A percentile compares a stretch with the other conserved stretches of the same genome.
Evolutionary conservation across 139 green algal species (phyloP).

Genomic region (Micractinium conductrix): DNA sequence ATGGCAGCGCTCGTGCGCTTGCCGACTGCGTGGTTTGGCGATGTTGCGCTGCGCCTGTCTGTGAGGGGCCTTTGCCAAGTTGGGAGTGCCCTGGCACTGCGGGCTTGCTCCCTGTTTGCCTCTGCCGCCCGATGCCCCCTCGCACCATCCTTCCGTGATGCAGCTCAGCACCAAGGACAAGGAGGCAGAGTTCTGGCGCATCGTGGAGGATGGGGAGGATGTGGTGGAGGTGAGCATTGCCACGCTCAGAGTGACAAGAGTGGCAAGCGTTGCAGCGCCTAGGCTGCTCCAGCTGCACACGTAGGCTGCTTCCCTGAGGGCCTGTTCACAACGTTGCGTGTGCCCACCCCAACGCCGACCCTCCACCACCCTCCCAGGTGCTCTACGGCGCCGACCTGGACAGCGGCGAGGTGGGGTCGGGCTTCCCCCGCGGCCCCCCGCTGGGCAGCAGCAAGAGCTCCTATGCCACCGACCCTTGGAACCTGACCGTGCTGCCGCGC

Average conservation of each 20-base stretch:
- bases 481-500: conserved; percentile 81
- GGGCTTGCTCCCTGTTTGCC: too few species aligned
- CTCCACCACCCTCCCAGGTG: conserved; percentile 29
- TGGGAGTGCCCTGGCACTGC: too few species aligned
- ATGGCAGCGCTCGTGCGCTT: too few species aligned
- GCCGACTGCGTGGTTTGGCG: too few species aligned
- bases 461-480: conserved; percentile 69
- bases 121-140: not conserved
- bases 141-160: not conserved
- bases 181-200: conserved; percentile 92
- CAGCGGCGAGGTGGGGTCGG: conserved; percentile 60
- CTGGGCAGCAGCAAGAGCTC: conserved; percentile 11
- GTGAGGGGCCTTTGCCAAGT: too few species aligned
- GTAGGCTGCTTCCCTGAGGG: too few species aligned
- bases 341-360: too few species aligned
- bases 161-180: conserved; percentile 55
- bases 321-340: not conserved
- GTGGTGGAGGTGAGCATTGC: conserved; percentile 78
- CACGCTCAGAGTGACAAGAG: too few species aligned
- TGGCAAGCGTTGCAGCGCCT: too few species aligned
- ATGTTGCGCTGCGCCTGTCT: too few species aligned
- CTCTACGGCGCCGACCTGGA: conserved; percentile 82
- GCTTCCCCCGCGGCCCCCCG: conserved; percentile 59
- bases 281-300: too few species aligned
- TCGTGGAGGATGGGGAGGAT: conserved; percentile 86